phyloP scores from a whole-genome alignment of 163 green algal genomes.

The Chloroidium sp. region DNA sequence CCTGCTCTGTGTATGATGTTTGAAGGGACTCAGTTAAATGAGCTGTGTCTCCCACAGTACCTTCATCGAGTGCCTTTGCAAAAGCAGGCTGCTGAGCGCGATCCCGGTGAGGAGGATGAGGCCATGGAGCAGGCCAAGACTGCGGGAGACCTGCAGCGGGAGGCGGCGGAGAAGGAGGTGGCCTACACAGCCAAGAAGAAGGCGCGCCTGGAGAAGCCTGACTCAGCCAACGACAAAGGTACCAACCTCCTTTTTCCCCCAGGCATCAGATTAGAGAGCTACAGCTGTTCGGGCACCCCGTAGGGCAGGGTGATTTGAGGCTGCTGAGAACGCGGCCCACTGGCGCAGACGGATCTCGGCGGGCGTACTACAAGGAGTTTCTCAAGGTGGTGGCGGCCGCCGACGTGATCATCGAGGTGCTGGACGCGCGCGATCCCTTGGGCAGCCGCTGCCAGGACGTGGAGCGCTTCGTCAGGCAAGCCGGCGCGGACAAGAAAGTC shows the following conservation, averaged over 20 bases:
- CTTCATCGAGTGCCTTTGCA: no score
- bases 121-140: conserved; percentile 3
- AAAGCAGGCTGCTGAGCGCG: neutral
- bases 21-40: neutral
- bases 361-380: conserved; percentile 95
- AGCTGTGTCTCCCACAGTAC: conserved; percentile 1
- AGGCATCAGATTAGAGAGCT: neutral
- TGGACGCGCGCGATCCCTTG: conserved; percentile 93
- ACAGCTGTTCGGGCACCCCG: no score
- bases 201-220: conserved; percentile 13
- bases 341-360: conserved; percentile 40
- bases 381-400: conserved; percentile 78
- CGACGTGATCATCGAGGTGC: conserved; percentile 93
- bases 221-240: conserved; percentile 27
- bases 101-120: conserved; percentile 5
- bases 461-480: conserved; percentile 76
- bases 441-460: conserved; percentile 86
- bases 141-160: conserved; percentile 29
- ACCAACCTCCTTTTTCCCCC: neutral
- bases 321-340: no score
- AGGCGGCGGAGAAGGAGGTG: conserved; percentile 32
- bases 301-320: neutral
- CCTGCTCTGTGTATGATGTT: neutral
- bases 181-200: conserved; percentile 42
- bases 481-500: conserved; percentile 79